These are phyloP conservation scores for Cryoendolithus antarcticus DNA, from an alignment of 2,329 filamentous ascomycete species.

Conservation along the genomic window DNA sequence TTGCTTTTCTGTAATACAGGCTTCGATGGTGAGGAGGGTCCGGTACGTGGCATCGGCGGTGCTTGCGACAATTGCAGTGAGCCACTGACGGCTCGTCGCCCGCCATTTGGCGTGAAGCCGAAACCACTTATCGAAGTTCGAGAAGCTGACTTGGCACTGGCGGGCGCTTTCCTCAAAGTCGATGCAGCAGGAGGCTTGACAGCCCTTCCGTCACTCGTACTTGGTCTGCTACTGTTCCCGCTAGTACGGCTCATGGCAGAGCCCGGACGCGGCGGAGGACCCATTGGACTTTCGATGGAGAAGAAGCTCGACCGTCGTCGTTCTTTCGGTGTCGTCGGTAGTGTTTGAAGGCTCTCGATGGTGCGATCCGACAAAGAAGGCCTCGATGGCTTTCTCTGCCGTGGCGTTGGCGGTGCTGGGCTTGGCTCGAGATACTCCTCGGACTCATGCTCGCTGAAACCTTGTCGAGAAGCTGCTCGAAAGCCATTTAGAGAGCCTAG, in stretches of 20 bases:
- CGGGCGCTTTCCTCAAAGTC: constrained; percentile 19
- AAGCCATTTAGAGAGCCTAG: constrained; percentile 32
- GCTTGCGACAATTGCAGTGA: not conserved
- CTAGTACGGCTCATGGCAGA: constrained; percentile 43
- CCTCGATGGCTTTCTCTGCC: constrained; percentile 27
- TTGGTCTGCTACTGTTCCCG: constrained; percentile 34
- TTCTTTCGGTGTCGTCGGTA: constrained; percentile 65
- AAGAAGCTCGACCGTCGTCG: constrained; percentile 63
- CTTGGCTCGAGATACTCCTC: not conserved
- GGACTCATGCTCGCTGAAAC: constrained; percentile 11
- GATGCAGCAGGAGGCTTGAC: constrained; percentile 22
- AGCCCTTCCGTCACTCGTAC: constrained; percentile 31
- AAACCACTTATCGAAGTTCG: constrained; percentile 14
- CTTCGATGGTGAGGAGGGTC: constrained; percentile 7
- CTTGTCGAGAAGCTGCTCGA: constrained; percentile 28
- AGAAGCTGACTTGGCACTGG: constrained; percentile 21
- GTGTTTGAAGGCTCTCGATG: constrained; percentile 66
- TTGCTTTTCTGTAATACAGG: constrained; percentile 22
- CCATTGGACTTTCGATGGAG: constrained; percentile 45
- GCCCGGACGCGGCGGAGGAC: constrained; percentile 51
- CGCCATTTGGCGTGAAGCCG: constrained; percentile 11
- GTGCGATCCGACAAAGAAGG: constrained; percentile 69
- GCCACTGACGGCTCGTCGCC: constrained; percentile 15
- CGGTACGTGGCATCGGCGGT: not conserved
- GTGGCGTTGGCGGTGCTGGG: not conserved